Conservation (phyloP, 2,329 filamentous ascomycete genomes). For the Keithomyces neogunnii region DNA sequence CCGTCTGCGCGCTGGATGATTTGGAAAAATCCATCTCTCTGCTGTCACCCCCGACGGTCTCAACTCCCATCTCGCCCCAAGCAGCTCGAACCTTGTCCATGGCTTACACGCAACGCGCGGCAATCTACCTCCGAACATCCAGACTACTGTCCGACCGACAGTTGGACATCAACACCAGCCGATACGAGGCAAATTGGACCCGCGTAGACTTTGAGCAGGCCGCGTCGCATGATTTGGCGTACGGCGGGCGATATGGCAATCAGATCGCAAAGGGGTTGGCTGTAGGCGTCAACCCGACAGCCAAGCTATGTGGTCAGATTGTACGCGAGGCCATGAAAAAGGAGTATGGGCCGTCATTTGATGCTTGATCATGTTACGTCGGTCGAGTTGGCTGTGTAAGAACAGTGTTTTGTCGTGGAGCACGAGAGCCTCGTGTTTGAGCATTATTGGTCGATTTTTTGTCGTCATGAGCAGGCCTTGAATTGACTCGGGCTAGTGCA, state of each 20-base stretch:
- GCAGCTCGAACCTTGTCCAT: slow-evolving; percentile 59
- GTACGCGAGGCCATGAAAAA: slow-evolving; percentile 62
- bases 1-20: slow-evolving; percentile 38
- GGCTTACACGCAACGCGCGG: slow-evolving; percentile 64
- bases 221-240: slow-evolving; percentile 54
- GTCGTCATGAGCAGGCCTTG: neutral
- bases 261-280: slow-evolving; percentile 56
- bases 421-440: neutral
- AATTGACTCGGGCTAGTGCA: neutral
- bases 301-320: slow-evolving; percentile 62
- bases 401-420: neutral
- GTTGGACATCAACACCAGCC: slow-evolving; percentile 28
- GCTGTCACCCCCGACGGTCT: slow-evolving; percentile 43
- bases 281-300: slow-evolving; percentile 58
- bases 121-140: slow-evolving; percentile 51
- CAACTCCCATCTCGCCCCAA: slow-evolving; percentile 50
- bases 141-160: slow-evolving; percentile 34
- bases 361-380: slow-evolving; percentile 14
- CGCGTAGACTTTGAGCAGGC: slow-evolving; percentile 52
- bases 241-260: slow-evolving; percentile 57
- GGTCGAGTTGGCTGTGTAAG: neutral
- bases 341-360: slow-evolving; percentile 50
- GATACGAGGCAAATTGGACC: slow-evolving; percentile 41
- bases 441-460: neutral
- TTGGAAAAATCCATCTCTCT: slow-evolving; percentile 50